Evolutionary conservation across 108 stramenopile species (phyloP).

Genomic region (Skeletonema tropicum): DNA sequence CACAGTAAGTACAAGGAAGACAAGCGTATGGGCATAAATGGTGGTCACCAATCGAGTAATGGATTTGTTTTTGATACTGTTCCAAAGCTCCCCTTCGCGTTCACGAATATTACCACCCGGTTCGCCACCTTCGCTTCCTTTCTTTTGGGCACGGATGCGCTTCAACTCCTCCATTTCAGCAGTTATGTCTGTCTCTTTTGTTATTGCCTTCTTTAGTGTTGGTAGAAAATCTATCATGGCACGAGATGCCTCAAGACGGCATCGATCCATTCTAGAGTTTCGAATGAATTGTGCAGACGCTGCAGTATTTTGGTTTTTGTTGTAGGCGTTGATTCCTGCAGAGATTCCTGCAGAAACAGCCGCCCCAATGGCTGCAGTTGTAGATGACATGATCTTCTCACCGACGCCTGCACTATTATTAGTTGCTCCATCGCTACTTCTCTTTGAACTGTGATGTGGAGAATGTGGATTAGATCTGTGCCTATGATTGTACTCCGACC

Average conservation of each 20-base stretch:
- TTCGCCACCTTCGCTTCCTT: not conserved
- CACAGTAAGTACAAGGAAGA: conserved; percentile 56
- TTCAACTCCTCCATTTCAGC: conserved; percentile 42
- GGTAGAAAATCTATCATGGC: conserved; percentile 52
- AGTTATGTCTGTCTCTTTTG: conserved; percentile 26
- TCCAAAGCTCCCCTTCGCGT: conserved; percentile 34
- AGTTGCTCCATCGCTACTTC: not conserved
- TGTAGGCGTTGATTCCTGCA: conserved; percentile 2
- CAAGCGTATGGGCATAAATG: conserved; percentile 49
- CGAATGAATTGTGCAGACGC: conserved; percentile 15
- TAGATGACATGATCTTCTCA: not conserved
- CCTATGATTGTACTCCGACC: conserved; percentile 23
- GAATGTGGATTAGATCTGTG: conserved; percentile 37
- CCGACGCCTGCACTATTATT: not conserved
- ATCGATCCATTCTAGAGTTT: conserved; percentile 29
- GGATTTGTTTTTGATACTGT: conserved; percentile 49
- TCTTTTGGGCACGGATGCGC: conserved; percentile 20
- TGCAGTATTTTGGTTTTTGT: not conserved
- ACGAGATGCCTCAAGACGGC: conserved; percentile 34
- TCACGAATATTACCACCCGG: not conserved
- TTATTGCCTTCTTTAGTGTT: conserved; percentile 35
- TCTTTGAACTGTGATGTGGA: conserved; percentile 14
- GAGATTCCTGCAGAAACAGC: conserved; percentile 6
- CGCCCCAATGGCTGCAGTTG: conserved; percentile 2
- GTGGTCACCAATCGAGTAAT: conserved; percentile 54